Evolutionary conservation across 495 filamentous ascomycete genomes (phyloP).

Genomic region (Neohortaea acidophila): DNA sequence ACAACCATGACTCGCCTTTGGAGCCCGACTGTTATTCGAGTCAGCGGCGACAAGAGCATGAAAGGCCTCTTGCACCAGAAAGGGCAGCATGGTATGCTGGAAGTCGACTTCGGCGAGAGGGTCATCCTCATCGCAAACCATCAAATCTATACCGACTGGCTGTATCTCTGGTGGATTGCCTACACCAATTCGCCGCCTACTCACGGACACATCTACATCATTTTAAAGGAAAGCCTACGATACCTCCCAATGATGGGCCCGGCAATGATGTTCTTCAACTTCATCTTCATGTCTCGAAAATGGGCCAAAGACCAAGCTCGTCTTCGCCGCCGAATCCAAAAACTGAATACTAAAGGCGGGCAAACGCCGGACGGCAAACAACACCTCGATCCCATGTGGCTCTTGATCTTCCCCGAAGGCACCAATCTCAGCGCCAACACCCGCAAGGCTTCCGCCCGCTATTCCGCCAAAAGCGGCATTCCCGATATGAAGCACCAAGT

Average conservation of each 20-base stretch:
- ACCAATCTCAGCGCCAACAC: conserved; percentile 61
- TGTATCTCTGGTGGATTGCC: conserved; percentile 78
- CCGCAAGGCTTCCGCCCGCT: conserved; percentile 44
- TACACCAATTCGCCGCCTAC: conserved; percentile 47
- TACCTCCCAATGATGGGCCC: conserved; percentile 58
- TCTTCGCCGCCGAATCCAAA: conserved; percentile 49
- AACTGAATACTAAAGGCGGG: conserved; percentile 42
- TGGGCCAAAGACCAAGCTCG: conserved; percentile 64
- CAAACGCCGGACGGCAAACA: conserved; percentile 32
- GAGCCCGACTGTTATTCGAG: conserved; percentile 57
- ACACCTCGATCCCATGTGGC: conserved; percentile 66
- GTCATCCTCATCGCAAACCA: conserved; percentile 74
- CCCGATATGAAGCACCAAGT: conserved; percentile 52
- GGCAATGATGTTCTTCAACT: conserved; percentile 70
- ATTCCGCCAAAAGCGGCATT: conserved; percentile 53
- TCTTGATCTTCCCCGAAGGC: conserved; percentile 71
- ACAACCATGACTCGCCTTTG: conserved; percentile 71
- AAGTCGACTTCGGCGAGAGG: conserved; percentile 59
- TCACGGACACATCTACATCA: conserved; percentile 76
- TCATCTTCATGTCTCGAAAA: conserved; percentile 72
- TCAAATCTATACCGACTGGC: conserved; percentile 78
- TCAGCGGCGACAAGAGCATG: conserved; percentile 63
- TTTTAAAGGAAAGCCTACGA: conserved; percentile 69
- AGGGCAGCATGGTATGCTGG: conserved; percentile 43
- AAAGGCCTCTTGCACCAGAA: conserved; percentile 46